phyloP scores from a whole-genome alignment of 371 early-diverging fungal genomes.

The Mucor irregularis region DNA sequence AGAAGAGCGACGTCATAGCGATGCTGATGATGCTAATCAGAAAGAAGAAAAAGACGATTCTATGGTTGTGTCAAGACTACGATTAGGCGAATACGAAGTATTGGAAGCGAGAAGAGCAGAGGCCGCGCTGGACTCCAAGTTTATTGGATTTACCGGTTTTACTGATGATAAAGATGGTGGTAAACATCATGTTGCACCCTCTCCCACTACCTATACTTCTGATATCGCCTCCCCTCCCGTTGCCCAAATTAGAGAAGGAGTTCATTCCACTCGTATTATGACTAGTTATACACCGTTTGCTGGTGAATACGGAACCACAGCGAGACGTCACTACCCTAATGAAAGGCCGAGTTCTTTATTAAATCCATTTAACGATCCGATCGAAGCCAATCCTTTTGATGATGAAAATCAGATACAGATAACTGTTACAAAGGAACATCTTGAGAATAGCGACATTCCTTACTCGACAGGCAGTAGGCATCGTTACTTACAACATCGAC shows the following conservation, averaged over 20 bases:
- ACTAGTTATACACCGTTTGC: not conserved
- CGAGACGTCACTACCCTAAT: not conserved
- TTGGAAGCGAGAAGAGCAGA: conserved; percentile 41
- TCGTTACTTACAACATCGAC: conserved; percentile 15
- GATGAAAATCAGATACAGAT: conserved; percentile 21
- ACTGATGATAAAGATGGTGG: conserved; percentile 14
- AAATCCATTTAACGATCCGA: conserved; percentile 22
- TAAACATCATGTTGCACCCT: not conserved
- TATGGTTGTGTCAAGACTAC: conserved; percentile 24
- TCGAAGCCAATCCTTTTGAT: conserved; percentile 44
- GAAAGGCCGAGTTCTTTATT: not conserved
- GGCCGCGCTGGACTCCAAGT: conserved; percentile 47
- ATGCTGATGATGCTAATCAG: not conserved
- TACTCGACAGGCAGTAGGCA: too few relatives aligned
- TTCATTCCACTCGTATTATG: conserved; percentile 22
- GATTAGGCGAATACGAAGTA: conserved; percentile 39
- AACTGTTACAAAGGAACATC: not conserved
- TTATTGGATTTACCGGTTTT: conserved; percentile 41
- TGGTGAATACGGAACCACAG: not conserved
- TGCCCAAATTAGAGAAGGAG: conserved; percentile 34
- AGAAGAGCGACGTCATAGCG: not conserved
- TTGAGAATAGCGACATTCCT: not conserved
- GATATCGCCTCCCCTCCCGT: conserved; percentile 22
- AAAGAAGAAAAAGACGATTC: conserved; percentile 13
- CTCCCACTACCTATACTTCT: not conserved